Conservation (phyloP, 1,284 basidiomycete genomes). For the Tilletia horrida region DNA sequence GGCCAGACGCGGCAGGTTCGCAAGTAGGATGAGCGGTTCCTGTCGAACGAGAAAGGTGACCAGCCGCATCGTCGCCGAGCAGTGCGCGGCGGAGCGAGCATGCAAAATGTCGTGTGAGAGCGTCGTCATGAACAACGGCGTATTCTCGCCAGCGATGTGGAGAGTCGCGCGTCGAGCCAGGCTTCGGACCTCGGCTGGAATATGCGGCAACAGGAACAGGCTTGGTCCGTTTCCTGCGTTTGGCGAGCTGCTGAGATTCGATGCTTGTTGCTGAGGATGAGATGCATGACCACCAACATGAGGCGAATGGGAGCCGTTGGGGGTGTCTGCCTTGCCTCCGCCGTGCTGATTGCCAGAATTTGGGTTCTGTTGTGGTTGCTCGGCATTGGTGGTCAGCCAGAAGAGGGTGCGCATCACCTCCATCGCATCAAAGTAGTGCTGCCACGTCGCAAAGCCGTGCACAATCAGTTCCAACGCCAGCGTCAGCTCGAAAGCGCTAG, state of each 20-base stretch:
- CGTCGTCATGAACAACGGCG: constrained; percentile 91
- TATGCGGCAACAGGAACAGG: neutral
- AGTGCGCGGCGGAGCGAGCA: constrained; percentile 71
- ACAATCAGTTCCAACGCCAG: constrained; percentile 85
- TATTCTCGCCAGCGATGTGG: constrained; percentile 77
- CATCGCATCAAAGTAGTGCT: constrained; percentile 87
- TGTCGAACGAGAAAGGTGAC: constrained; percentile 90
- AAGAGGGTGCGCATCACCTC: constrained; percentile 83
- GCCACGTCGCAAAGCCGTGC: constrained; percentile 87
- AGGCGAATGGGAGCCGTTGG: no score
- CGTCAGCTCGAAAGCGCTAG: constrained; percentile 63
- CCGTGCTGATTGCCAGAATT: neutral
- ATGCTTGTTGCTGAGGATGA: neutral
- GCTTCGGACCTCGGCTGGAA: constrained; percentile 29
- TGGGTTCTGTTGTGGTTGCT: constrained; percentile 39
- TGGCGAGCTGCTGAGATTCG: no score
- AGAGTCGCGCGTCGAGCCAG: constrained; percentile 74
- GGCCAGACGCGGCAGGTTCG: constrained; percentile 79
- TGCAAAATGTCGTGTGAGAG: constrained; percentile 84
- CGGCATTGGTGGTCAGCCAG: constrained; percentile 74
- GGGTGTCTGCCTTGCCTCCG: neutral
- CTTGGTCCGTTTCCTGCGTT: neutral
- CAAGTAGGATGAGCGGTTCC: constrained; percentile 79
- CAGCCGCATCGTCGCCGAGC: constrained; percentile 85
- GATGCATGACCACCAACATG: neutral